A percentile compares a stretch with the other conserved stretches of the same genome.
phyloP scores from a whole-genome alignment of 2,329 filamentous ascomycete genomes.

The Domatiomyces globalis region DNA sequence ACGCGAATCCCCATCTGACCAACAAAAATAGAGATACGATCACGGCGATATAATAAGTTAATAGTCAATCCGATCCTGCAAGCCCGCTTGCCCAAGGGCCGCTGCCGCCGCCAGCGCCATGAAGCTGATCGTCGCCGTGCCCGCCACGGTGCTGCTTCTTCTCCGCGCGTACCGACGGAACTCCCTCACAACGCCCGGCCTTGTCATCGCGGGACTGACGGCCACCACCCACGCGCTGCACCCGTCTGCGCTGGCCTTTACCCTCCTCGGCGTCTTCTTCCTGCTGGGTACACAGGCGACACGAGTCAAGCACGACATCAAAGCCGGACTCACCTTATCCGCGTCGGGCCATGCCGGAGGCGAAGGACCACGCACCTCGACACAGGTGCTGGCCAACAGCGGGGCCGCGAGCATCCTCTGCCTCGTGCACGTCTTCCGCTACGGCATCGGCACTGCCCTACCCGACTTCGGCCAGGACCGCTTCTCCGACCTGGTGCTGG shows the following conservation, averaged over 20 bases:
- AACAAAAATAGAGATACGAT: too few species aligned
- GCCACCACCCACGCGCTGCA: slow-evolving; percentile 75
- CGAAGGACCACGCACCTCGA: slow-evolving; percentile 67
- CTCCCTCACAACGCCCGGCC: slow-evolving; percentile 63
- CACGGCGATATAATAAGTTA: too few species aligned
- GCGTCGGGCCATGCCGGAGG: slow-evolving; percentile 56
- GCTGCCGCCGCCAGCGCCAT: slow-evolving; percentile 17
- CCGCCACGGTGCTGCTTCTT: slow-evolving; percentile 43
- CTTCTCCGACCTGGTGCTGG: slow-evolving; percentile 39
- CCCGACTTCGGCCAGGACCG: neutral
- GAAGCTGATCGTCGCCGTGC: slow-evolving; percentile 31
- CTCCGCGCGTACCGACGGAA: slow-evolving; percentile 57
- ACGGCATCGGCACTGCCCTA: neutral
- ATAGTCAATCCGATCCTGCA: too few species aligned
- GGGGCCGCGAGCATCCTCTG: slow-evolving; percentile 56
- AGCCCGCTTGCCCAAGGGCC: too few species aligned
- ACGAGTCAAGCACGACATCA: slow-evolving; percentile 78
- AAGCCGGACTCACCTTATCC: slow-evolving; percentile 65
- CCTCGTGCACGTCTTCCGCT: slow-evolving; percentile 20
- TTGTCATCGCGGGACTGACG: slow-evolving; percentile 57
- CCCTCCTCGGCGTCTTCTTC: slow-evolving; percentile 71
- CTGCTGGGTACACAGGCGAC: slow-evolving; percentile 70
- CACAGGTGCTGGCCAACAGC: slow-evolving; percentile 87
- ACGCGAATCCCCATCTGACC: too few species aligned
- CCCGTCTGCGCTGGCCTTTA: slow-evolving; percentile 86